A percentile compares a stretch with the other conserved stretches of the same genome.
Evolutionary conservation across 176 grass and related monocot species (phyloP).

Genomic region (Musa itinerans): DNA sequence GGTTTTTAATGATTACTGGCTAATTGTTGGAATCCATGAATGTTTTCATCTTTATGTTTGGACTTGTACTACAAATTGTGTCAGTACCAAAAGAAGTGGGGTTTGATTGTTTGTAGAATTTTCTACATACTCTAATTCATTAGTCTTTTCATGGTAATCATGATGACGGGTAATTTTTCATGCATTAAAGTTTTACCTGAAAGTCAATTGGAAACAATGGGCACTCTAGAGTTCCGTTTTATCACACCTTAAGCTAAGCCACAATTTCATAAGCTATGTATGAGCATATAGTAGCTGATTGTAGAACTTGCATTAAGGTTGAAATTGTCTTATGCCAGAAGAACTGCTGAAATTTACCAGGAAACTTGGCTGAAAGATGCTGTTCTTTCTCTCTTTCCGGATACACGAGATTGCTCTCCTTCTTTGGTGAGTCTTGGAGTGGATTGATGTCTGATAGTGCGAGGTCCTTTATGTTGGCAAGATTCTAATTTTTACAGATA

Average conservation of each 20-base stretch:
- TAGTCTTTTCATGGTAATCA: background rate
- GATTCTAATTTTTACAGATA: constrained; percentile 14
- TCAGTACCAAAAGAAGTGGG: background rate
- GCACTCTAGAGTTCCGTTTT: background rate
- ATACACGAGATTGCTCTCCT: constrained; percentile 69
- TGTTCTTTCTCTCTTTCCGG: constrained; percentile 57
- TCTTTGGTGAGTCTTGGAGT: constrained; percentile 62
- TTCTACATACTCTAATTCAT: background rate
- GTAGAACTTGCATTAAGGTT: constrained; percentile 26
- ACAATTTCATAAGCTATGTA: background rate
- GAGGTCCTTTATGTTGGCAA: background rate
- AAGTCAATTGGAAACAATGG: background rate
- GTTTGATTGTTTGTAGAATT: background rate
- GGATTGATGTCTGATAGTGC: constrained; percentile 7
- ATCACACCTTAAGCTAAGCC: background rate
- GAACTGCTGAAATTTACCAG: constrained; percentile 46
- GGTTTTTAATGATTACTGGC: background rate
- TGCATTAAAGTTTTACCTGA: background rate
- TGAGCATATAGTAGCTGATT: constrained; percentile 9
- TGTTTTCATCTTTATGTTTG: background rate
- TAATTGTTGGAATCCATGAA: background rate
- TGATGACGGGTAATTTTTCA: background rate
- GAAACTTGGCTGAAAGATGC: constrained; percentile 90
- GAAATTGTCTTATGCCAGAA: constrained; percentile 37
- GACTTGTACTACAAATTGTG: background rate